These are phyloP conservation scores for Scedosporium apiospermum DNA, from an alignment of 2,329 filamentous ascomycete genomes.

Conservation along the genomic window DNA sequence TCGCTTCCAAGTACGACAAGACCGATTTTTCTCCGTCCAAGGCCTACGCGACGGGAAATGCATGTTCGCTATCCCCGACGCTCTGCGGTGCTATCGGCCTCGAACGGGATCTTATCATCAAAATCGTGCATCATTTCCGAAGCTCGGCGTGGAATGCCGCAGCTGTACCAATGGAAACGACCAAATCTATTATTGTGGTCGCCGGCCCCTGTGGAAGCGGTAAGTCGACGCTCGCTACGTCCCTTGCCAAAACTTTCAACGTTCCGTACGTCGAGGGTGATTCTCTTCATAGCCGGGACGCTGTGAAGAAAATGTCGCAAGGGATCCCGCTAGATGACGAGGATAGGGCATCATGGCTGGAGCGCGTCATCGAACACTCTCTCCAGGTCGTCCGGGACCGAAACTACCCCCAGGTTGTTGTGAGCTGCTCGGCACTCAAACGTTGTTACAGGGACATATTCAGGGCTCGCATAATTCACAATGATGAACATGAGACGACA, in stretches of 20 bases:
- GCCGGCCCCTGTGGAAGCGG: constrained; percentile 31
- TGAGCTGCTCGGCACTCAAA: constrained; percentile 30
- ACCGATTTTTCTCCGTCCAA: constrained; percentile 33
- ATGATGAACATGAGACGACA: too few species aligned
- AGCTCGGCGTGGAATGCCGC: constrained; percentile 30
- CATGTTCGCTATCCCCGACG: constrained; percentile 32
- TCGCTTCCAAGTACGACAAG: constrained; percentile 21
- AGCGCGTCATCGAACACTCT: constrained; percentile 14
- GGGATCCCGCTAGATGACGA: constrained; percentile 21
- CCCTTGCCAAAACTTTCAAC: constrained; percentile 18
- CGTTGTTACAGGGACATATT: constrained; percentile 22
- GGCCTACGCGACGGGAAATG: constrained; percentile 26
- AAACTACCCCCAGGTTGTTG: constrained; percentile 17
- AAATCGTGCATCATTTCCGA: constrained; percentile 25
- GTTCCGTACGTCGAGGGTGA: constrained; percentile 31
- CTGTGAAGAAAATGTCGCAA: constrained; percentile 22
- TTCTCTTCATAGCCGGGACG: constrained; percentile 21
- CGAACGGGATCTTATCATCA: constrained; percentile 22
- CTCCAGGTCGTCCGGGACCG: constrained; percentile 17
- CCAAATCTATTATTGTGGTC: constrained; percentile 22
- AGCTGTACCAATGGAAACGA: constrained; percentile 18
- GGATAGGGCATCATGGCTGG: constrained; percentile 22
- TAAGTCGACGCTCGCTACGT: constrained; percentile 25
- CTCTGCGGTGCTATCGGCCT: constrained; percentile 25
- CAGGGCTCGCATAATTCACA: constrained; percentile 12